Evolutionary conservation across 1,284 basidiomycete genomes (phyloP).

Genomic region (Cutaneotrichosporon cavernicola): DNA sequence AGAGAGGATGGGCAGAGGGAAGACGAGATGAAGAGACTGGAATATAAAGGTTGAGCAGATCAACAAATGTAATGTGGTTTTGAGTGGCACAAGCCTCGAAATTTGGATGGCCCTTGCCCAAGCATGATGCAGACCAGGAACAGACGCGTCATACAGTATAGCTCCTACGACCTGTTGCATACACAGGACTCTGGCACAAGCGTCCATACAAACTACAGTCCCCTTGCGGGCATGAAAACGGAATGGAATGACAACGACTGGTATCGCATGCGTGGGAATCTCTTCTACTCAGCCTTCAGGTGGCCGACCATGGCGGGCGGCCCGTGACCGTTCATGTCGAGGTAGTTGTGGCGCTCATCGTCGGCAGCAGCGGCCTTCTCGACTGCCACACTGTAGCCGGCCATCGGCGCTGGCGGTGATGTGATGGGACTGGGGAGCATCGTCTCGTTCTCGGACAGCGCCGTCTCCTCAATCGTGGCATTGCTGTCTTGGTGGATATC

Average conservation of each 20-base stretch:
- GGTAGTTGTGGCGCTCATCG: not conserved
- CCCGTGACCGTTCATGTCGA: constrained; percentile 6
- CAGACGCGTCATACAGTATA: not conserved
- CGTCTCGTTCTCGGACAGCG: not conserved
- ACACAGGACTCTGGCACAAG: constrained; percentile 3
- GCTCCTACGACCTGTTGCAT: not conserved
- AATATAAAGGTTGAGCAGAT: not conserved
- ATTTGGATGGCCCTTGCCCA: not conserved
- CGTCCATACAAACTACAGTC: constrained; percentile 9
- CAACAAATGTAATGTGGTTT: not conserved
- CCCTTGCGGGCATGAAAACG: constrained; percentile 2
- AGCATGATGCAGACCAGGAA: not conserved
- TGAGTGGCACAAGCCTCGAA: constrained; percentile 5
- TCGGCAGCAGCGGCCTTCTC: not conserved
- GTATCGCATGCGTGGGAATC: not conserved
- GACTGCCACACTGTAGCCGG: not conserved
- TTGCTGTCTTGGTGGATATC: not conserved
- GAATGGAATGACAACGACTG: constrained; percentile 5
- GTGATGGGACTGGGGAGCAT: not conserved
- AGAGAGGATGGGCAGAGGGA: not conserved
- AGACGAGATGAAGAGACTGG: not conserved
- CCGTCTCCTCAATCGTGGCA: not conserved
- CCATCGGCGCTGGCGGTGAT: not conserved
- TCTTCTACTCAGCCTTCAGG: constrained; percentile 28
- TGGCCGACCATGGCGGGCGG: constrained; percentile 28